Percentiles rank a stretch among this genome's conserved stretches.
Conservation (phyloP, 345 rosid genomes). For the Eucalyptus polyanthemos region DNA sequence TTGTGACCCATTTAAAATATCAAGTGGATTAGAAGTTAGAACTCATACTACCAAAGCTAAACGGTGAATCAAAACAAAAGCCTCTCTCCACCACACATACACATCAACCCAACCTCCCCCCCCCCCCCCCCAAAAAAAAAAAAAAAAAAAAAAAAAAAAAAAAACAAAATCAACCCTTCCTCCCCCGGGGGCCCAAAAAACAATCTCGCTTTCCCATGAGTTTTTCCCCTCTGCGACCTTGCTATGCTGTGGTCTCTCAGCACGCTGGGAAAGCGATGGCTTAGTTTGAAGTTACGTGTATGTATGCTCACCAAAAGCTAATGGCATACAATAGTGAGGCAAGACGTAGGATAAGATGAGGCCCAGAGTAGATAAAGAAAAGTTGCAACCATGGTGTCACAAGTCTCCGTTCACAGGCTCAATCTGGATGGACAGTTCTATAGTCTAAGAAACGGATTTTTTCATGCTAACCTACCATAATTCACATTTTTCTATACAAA, state of each 20-base stretch:
- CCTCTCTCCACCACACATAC: no score
- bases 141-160: no score
- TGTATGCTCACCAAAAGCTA: neutral
- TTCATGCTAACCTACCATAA: neutral
- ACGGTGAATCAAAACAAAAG: no score
- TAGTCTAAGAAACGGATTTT: neutral
- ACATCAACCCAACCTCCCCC: no score
- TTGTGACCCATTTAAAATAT: no score
- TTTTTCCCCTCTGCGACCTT: neutral
- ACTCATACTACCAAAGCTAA: no score
- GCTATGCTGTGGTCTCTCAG: neutral
- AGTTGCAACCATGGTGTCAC: neutral
- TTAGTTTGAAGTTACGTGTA: neutral
- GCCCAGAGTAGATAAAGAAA: neutral
- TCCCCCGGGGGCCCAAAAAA: no score
- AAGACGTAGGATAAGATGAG: no score
- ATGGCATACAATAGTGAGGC: neutral
- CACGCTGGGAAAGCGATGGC: neutral
- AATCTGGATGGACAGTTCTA: neutral
- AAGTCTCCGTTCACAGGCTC: neutral
- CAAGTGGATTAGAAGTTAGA: no score
- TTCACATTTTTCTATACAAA: no score
- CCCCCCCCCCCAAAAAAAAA: accelerated
- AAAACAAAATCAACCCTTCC: no score
- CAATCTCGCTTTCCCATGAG: neutral